These are phyloP conservation scores for Seiridium cupressi DNA, from an alignment of 2,329 filamentous ascomycete genomes.

Conservation along the genomic window DNA sequence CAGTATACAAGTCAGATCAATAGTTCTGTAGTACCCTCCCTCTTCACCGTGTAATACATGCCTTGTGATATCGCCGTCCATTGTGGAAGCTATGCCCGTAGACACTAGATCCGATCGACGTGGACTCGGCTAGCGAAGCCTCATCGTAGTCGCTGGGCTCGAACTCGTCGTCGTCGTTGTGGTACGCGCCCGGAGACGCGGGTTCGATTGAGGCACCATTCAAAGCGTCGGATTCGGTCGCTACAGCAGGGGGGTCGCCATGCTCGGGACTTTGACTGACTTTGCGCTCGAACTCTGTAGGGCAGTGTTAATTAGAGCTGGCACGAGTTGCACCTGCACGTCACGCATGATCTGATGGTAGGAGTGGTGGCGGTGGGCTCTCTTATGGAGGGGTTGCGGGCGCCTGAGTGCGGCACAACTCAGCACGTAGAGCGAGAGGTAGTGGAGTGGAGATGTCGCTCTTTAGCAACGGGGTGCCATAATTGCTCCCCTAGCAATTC, in stretches of 20 bases:
- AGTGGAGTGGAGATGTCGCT: background rate
- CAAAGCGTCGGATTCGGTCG: background rate
- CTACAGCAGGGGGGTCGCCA: background rate
- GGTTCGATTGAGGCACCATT: background rate
- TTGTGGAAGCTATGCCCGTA: constrained; percentile 31
- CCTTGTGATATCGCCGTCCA: constrained; percentile 34
- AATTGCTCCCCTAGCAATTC: background rate
- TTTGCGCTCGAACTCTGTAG: constrained; percentile 7
- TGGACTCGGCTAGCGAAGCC: constrained; percentile 20
- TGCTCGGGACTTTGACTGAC: constrained; percentile 4
- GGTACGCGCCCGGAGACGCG: background rate
- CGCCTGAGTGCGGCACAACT: background rate
- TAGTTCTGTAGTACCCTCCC: background rate
- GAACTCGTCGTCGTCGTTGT: constrained; percentile 11
- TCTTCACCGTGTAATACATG: background rate
- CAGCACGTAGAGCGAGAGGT: background rate
- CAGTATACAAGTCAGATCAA: background rate
- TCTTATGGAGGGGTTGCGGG: background rate
- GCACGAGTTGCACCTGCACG: background rate
- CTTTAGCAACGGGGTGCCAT: too few relatives aligned
- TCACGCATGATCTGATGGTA: background rate
- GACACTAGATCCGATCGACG: constrained; percentile 28
- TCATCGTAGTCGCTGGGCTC: constrained; percentile 24
- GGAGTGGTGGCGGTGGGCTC: background rate
- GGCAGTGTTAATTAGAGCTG: background rate